These are phyloP conservation scores for Cercospora sesami DNA, from an alignment of 2,329 filamentous ascomycete genomes.

Conservation along the genomic window DNA sequence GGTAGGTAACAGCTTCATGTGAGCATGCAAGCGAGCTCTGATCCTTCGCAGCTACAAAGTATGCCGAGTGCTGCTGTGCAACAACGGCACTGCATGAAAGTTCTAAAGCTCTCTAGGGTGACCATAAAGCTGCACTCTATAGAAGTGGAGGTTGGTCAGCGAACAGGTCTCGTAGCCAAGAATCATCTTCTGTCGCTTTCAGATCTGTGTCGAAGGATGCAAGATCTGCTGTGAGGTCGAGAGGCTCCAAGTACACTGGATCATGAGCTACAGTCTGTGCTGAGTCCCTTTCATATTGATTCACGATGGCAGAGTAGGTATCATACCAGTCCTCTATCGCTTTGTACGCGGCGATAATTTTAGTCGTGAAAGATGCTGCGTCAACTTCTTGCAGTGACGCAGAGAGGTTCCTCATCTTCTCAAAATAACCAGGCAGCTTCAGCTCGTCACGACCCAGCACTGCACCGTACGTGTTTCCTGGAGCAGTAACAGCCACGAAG, in stretches of 20 bases:
- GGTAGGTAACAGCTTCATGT: neutral
- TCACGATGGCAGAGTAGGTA: slow-evolving; percentile 7
- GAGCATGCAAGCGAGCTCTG: neutral
- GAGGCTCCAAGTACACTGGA: neutral
- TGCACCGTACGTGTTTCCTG: slow-evolving; percentile 23
- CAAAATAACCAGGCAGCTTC: slow-evolving; percentile 16
- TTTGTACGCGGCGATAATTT: slow-evolving; percentile 7
- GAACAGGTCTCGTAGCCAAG: neutral
- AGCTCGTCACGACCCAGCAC: slow-evolving; percentile 29
- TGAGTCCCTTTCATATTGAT: slow-evolving; percentile 6
- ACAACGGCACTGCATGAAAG: neutral
- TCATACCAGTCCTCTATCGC: slow-evolving; percentile 6
- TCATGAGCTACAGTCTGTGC: neutral
- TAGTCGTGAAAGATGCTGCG: slow-evolving; percentile 3
- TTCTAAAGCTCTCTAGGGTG: neutral
- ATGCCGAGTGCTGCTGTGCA: neutral
- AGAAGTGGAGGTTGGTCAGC: neutral
- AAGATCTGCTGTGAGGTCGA: neutral
- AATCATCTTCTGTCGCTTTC: neutral
- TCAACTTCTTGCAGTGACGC: neutral
- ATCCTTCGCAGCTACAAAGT: neutral
- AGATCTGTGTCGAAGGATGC: neutral
- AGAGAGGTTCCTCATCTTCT: neutral
- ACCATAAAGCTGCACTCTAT: neutral
- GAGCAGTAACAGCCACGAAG: slow-evolving; percentile 24